These are phyloP conservation scores for Boletus fagicola DNA, from an alignment of 768 basidiomycete genomes.

Conservation along the genomic window DNA sequence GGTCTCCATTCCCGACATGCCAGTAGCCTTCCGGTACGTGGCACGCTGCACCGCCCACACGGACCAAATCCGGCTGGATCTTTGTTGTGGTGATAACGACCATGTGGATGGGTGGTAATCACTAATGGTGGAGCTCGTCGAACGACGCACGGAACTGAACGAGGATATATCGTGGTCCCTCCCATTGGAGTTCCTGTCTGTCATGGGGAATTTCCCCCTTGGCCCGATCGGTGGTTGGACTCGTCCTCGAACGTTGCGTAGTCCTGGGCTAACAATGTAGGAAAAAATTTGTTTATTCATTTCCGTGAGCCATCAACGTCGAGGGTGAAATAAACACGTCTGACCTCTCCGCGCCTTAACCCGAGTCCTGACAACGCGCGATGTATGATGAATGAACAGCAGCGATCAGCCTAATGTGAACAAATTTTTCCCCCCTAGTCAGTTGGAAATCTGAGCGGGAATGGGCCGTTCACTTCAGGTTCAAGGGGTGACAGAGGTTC, in stretches of 20 bases:
- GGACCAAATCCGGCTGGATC: constrained; percentile 25
- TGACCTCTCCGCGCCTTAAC: constrained; percentile 14
- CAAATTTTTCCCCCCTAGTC: constrained; percentile 9
- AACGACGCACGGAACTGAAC: constrained; percentile 9
- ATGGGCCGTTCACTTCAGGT: constrained; percentile 1
- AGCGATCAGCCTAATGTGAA: constrained; percentile 12
- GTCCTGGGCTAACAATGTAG: constrained; percentile 14
- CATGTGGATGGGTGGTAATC: constrained; percentile 3
- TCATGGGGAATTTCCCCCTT: not conserved
- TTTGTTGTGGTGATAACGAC: constrained; percentile 22
- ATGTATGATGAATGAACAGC: constrained; percentile 21
- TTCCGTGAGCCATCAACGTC: constrained; percentile 27
- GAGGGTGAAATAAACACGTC: constrained; percentile 23
- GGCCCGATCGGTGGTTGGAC: constrained; percentile 16
- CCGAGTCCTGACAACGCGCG: not conserved
- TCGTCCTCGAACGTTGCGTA: constrained; percentile 11
- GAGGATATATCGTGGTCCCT: constrained; percentile 3
- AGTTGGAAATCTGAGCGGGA: constrained; percentile 16
- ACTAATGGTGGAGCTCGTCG: constrained; percentile 15
- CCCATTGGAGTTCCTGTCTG: not conserved
- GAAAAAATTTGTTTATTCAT: constrained; percentile 32
- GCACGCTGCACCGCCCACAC: constrained; percentile 14
- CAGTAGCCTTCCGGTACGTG: constrained; percentile 57
- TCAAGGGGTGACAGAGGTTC: constrained; percentile 9
- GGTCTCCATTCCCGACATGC: constrained; percentile 68